These are phyloP conservation scores for Alternaria consortialis DNA, from an alignment of 2,329 filamentous ascomycete species.

Conservation along the genomic window DNA sequence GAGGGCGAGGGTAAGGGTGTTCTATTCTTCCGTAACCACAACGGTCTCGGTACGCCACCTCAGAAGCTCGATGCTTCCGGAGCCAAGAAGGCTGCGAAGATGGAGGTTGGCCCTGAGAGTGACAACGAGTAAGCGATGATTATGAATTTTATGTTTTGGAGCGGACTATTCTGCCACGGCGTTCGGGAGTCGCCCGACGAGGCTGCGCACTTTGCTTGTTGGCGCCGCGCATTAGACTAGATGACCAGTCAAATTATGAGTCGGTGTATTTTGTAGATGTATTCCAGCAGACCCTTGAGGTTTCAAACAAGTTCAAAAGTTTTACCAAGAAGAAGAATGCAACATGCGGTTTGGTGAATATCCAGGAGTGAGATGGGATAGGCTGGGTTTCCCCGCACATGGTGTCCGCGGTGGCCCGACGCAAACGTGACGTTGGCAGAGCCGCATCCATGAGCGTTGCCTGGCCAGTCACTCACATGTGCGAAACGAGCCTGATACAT, in stretches of 20 bases:
- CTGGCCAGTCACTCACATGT: background rate
- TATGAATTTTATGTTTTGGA: slow-evolving; percentile 30
- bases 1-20: slow-evolving; percentile 83
- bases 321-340: background rate
- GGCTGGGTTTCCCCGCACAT: slow-evolving; percentile 13
- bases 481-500: background rate
- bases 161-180: slow-evolving; percentile 29
- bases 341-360: slow-evolving; percentile 6
- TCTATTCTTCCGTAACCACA: slow-evolving; percentile 94
- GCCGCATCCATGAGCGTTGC: background rate
- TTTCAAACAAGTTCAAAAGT: slow-evolving; percentile 7
- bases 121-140: slow-evolving; percentile 39
- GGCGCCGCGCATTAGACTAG: slow-evolving; percentile 27
- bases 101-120: slow-evolving; percentile 46
- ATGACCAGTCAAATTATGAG: slow-evolving; percentile 15
- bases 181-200: slow-evolving; percentile 25
- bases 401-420: slow-evolving; percentile 10
- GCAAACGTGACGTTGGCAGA: slow-evolving; percentile 11
- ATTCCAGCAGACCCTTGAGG: slow-evolving; percentile 8
- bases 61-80: slow-evolving; percentile 30
- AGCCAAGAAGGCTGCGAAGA: slow-evolving; percentile 46
- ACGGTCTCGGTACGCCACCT: slow-evolving; percentile 74
- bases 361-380: background rate
- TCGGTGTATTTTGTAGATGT: slow-evolving; percentile 28
- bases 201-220: slow-evolving; percentile 22